These are phyloP conservation scores for Phylloporus rhodoxanthus DNA, from an alignment of 768 basidiomycete species.

Conservation along the genomic window DNA sequence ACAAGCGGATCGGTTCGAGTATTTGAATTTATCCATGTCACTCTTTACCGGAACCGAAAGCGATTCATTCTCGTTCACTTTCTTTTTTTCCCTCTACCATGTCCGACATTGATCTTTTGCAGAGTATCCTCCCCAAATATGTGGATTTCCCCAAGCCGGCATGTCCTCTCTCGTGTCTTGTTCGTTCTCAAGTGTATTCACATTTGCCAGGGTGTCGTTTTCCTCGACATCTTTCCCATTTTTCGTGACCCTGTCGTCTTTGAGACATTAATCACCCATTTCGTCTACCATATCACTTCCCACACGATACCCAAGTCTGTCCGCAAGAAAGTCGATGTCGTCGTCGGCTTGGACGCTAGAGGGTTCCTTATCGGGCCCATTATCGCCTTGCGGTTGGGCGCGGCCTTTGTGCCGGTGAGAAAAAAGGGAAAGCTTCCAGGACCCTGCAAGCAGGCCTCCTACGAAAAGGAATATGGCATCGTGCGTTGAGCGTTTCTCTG, in stretches of 20 bases:
- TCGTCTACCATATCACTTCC: conserved; percentile 80
- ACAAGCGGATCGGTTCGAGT: not conserved
- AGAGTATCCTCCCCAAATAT: conserved; percentile 52
- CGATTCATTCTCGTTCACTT: conserved; percentile 1
- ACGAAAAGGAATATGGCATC: conserved; percentile 90
- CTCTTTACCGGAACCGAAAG: not conserved
- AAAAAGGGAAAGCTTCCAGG: conserved; percentile 97
- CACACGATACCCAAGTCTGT: conserved; percentile 59
- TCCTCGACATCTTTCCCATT: conserved; percentile 94
- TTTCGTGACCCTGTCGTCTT: conserved; percentile 80
- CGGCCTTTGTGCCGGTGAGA: conserved; percentile 92
- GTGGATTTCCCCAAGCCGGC: conserved; percentile 91
- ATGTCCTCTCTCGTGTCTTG: conserved; percentile 7
- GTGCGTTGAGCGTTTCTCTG: conserved; percentile 38
- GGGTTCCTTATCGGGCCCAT: conserved; percentile 94
- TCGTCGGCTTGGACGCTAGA: conserved; percentile 93
- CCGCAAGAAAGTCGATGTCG: conserved; percentile 73
- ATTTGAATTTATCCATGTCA: not conserved
- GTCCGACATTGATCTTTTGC: conserved; percentile 73
- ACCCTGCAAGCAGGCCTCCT: conserved; percentile 62
- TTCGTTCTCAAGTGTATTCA: not conserved
- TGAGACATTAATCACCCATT: conserved; percentile 86
- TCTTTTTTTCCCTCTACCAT: conserved; percentile 32
- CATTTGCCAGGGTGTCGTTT: conserved; percentile 67
- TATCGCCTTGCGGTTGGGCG: conserved; percentile 83